Conservation (phyloP, 495 filamentous ascomycete species). For the Penicillium waksmanii region DNA sequence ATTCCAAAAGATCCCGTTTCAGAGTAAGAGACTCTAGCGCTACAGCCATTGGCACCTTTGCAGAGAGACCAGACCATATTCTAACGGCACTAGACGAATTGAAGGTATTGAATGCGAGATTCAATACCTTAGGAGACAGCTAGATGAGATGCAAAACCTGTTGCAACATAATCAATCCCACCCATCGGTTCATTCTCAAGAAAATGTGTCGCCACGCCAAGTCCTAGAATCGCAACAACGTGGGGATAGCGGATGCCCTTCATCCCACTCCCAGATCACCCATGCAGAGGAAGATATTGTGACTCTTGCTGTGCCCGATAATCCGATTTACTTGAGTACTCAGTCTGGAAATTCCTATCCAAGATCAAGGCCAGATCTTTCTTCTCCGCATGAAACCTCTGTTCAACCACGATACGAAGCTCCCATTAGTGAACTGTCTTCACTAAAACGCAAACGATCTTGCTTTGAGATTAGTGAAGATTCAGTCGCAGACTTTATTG, state of each 20-base stretch:
- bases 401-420: conserved; percentile 13
- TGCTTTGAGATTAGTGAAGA: conserved; percentile 43
- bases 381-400: conserved; percentile 18
- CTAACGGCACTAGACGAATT: conserved; percentile 24
- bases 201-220: conserved; percentile 10
- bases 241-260: conserved; percentile 14
- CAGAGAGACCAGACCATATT: not conserved
- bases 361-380: conserved; percentile 16
- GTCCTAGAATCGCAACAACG: conserved; percentile 10
- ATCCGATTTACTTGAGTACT: conserved; percentile 5
- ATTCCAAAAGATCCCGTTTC: conserved; percentile 38
- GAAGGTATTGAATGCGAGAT: conserved; percentile 41
- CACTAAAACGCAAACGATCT: conserved; percentile 35
- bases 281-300: not conserved
- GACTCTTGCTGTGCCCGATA: not conserved
- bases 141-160: conserved; percentile 34
- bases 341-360: conserved; percentile 3
- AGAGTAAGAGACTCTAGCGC: conserved; percentile 24
- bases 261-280: conserved; percentile 13
- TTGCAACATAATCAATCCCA: conserved; percentile 18
- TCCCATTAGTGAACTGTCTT: not conserved
- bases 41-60: not conserved
- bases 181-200: conserved; percentile 2
- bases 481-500: conserved; percentile 41
- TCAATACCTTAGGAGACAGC: conserved; percentile 30